Conservation (phyloP, 1,284 basidiomycete species). For the Schizophyllum commune region DNA sequence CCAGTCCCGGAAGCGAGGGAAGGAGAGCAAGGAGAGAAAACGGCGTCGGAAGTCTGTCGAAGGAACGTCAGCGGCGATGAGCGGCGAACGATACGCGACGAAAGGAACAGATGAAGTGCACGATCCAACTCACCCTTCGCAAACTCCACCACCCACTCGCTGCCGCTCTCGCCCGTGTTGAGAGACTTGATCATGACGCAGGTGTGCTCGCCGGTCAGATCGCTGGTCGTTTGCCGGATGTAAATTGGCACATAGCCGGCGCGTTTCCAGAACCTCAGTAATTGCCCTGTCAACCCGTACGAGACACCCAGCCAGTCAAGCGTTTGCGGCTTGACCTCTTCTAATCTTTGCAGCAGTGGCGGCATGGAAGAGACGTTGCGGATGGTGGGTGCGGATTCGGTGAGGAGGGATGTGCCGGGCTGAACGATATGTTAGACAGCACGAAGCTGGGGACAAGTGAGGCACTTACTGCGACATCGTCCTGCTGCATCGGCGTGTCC, state of each 20-base stretch:
- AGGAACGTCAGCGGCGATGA: neutral
- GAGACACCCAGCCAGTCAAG: constrained; percentile 97
- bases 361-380: constrained; percentile 82
- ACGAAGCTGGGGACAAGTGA: neutral
- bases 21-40: constrained; percentile 87
- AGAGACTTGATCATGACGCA: constrained; percentile 88
- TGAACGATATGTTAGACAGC: constrained; percentile 12
- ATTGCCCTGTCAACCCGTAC: constrained; percentile 86
- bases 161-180: constrained; percentile 55
- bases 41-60: constrained; percentile 81
- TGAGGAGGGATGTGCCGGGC: constrained; percentile 44
- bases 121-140: constrained; percentile 65
- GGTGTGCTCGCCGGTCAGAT: constrained; percentile 94
- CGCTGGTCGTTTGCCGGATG: constrained; percentile 88
- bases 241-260: constrained; percentile 90
- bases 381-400: constrained; percentile 67
- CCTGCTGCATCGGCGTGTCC: no score
- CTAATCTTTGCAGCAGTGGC: constrained; percentile 85
- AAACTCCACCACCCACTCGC: constrained; percentile 88
- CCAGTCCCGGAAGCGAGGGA: constrained; percentile 85
- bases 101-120: no score
- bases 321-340: constrained; percentile 84
- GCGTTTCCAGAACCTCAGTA: constrained; percentile 96
- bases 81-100: no score
- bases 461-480: neutral